Percentiles rank a stretch among this genome's conserved stretches.
phyloP scores from a whole-genome alignment of 495 filamentous ascomycete genomes.

The Penicillium angulare region DNA sequence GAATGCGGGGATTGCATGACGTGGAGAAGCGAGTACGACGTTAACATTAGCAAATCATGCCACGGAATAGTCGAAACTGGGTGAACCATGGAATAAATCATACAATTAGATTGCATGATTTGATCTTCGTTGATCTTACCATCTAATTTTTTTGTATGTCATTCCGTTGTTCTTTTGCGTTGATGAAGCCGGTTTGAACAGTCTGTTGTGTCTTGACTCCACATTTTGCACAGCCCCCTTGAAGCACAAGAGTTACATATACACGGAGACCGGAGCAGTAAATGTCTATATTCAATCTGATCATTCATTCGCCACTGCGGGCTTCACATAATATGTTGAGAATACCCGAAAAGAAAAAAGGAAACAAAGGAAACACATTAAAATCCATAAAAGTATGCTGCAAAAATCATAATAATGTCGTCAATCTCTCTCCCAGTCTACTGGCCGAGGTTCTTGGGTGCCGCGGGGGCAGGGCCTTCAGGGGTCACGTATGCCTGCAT shows the following conservation, averaged over 20 bases:
- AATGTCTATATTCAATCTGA: neutral
- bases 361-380: neutral
- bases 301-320: neutral
- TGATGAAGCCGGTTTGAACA: neutral
- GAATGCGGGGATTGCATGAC: conserved; percentile 30
- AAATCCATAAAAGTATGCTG: neutral
- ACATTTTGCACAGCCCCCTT: neutral
- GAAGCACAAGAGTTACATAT: neutral
- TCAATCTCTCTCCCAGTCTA: conserved; percentile 15
- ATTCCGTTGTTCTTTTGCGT: neutral
- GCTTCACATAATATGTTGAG: neutral
- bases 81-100: neutral
- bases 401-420: neutral
- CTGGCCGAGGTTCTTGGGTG: conserved; percentile 63
- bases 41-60: conserved; percentile 7
- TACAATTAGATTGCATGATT: neutral
- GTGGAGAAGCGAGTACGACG: conserved; percentile 9
- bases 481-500: conserved; percentile 81
- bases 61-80: neutral
- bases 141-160: too few relatives aligned
- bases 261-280: too few relatives aligned
- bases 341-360: neutral
- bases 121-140: neutral
- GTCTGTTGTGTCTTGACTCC: too few relatives aligned
- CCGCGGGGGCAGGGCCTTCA: conserved; percentile 69